These are phyloP conservation scores for Zanthoxylum bungeanum DNA, from an alignment of 345 rosid genomes.

Conservation along the genomic window DNA sequence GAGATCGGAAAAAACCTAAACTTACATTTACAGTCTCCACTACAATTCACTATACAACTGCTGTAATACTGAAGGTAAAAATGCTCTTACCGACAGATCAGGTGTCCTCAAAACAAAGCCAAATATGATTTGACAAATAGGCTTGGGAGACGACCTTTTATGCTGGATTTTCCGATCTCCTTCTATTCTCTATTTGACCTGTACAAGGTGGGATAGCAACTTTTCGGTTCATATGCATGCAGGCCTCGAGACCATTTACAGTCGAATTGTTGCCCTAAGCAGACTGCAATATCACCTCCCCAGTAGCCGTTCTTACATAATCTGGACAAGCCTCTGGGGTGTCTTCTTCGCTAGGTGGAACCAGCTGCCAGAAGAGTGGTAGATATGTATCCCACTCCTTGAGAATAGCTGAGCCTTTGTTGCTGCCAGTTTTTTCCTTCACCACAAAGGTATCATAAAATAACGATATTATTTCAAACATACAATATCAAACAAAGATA, in stretches of 20 bases:
- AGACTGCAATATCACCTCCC: conserved; percentile 71
- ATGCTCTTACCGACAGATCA: neutral
- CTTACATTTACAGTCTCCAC: conserved; percentile 31
- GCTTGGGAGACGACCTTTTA: no score
- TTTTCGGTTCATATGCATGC: neutral
- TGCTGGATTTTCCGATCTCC: neutral
- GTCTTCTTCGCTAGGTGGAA: conserved; percentile 99
- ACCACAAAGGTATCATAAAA: neutral
- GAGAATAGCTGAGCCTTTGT: conserved; percentile 70
- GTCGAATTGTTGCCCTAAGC: conserved; percentile 34
- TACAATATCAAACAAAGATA: neutral
- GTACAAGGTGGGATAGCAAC: conserved; percentile 18
- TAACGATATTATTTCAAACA: neutral
- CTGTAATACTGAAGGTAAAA: conserved; percentile 3
- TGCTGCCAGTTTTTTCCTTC: conserved; percentile 94
- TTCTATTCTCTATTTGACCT: conserved; percentile 14
- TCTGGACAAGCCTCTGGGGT: conserved; percentile 90
- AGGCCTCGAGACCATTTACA: neutral
- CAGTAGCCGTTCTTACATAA: conserved; percentile 62
- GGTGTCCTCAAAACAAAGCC: neutral
- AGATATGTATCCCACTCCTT: conserved; percentile 80
- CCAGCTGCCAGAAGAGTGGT: conserved; percentile 90
- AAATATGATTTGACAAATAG: no score
- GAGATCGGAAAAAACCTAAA: neutral
- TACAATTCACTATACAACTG: conserved; percentile 26